Conservation (phyloP, 805 yeast genomes). For the Sugiyamaella mastotermitis region DNA sequence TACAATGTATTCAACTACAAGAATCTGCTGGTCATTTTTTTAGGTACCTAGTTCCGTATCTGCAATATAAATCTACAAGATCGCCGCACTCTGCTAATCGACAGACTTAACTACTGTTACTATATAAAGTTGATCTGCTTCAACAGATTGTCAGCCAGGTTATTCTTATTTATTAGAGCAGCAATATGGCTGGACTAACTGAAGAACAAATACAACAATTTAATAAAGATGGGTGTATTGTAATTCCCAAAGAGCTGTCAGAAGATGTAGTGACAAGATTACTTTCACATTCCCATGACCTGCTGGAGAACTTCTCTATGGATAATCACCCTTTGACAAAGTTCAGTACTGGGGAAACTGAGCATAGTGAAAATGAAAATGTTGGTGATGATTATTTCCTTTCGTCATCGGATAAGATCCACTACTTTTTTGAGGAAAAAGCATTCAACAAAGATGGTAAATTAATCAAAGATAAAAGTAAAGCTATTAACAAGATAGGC, state of each 20-base stretch:
- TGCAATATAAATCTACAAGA: too few relatives aligned
- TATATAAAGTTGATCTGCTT: too few relatives aligned
- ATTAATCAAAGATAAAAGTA: conserved; percentile 45
- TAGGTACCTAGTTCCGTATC: too few relatives aligned
- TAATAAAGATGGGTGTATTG: conserved; percentile 51
- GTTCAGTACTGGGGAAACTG: conserved; percentile 51
- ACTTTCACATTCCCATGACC: conserved; percentile 37
- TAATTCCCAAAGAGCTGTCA: conserved; percentile 50
- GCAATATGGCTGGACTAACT: conserved; percentile 34
- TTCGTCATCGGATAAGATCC: conserved; percentile 60
- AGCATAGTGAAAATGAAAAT: conserved; percentile 42
- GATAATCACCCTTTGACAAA: conserved; percentile 59
- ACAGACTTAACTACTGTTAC: too few relatives aligned
- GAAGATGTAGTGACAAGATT: conserved; percentile 36
- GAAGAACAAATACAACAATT: conserved; percentile 46
- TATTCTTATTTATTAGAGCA: too few relatives aligned
- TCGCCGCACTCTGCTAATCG: too few relatives aligned
- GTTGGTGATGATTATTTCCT: conserved; percentile 71
- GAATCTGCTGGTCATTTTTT: too few relatives aligned
- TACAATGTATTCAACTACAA: not conserved
- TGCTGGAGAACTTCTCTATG: conserved; percentile 47
- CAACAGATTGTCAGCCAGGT: too few relatives aligned
- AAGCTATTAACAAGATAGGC: conserved; percentile 70
- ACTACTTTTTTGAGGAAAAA: conserved; percentile 65
- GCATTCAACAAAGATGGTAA: conserved; percentile 54